Base-by-base conservation (phyloP, 257 asterid genomes). In the Penstemon eatonii region DNA sequence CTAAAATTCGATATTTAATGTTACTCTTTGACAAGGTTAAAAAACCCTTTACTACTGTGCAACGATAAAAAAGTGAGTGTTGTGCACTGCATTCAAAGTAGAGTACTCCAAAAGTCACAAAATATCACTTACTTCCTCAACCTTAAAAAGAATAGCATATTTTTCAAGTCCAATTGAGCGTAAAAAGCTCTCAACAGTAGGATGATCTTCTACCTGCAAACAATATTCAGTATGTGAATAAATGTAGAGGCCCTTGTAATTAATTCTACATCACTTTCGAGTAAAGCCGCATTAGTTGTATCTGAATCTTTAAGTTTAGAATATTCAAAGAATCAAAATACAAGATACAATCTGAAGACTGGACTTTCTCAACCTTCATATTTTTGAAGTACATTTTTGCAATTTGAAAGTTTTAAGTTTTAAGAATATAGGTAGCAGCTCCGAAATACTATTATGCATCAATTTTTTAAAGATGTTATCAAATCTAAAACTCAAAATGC, bases 171-270 rank as follows among this genome's bases (percentile, higher is more conserved):
- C 95, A 81, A 94, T 56, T 2, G 92, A 80, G 46, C 79, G 89
- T 83, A 94, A 69, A 78, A 94, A 87, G 77, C 87, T 80, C 78
- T 94, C 99, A 72, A 94, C 93, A 52, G 91, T 78, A 51, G 80
- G 77, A 33, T 80, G 86, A 74, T 85, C 96, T 67, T 91, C 86
- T 66, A 73, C 84, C 97, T 94, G 88, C 82, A 80, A 10, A 58
- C 19, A 78, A 52, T 42, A 73, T 41, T 56, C 53, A 59, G 72
- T 51, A 15, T 65, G 56, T 40, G 69, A 56, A 70, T 13, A 60
- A 50, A 59, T 33, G 63, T 56, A 45, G 53, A 70, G 33, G 55
- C 53, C 67, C 33, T 25, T 25, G 33, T 0, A 25, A 25, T 25
- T 25, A 25, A 25, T 25, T 25, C 33, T 25, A 25, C 1, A 25